A percentile compares a stretch with the other conserved stretches of the same genome.
phyloP scores from a whole-genome alignment of 176 grass and related monocot genomes.

The Bonia amplexicaulis region DNA sequence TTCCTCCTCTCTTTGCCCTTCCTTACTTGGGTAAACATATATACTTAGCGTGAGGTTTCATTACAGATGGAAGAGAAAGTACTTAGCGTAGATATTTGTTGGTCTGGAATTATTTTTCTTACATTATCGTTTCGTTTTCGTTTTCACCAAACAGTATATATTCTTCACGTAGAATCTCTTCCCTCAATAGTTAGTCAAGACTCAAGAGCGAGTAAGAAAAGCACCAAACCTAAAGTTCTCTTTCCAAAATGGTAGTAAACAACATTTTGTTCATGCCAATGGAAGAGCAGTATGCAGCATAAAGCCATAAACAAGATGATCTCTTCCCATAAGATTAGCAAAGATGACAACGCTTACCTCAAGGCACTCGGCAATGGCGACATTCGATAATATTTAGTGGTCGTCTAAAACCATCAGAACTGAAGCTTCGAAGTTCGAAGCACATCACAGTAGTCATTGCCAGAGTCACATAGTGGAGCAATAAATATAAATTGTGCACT shows the following conservation, averaged over 20 bases:
- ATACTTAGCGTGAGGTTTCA: constrained; percentile 21
- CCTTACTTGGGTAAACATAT: constrained; percentile 21
- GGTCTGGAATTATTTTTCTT: background rate
- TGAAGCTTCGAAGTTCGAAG: background rate
- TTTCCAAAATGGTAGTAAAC: background rate
- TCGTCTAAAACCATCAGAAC: background rate
- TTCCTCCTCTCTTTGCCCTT: background rate
- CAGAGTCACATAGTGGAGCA: too few relatives aligned
- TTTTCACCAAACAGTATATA: background rate
- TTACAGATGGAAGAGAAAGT: background rate
- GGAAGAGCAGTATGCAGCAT: background rate
- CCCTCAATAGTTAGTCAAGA: background rate
- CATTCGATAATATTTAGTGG: background rate
- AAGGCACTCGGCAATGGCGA: background rate
- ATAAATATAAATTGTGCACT: too few relatives aligned
- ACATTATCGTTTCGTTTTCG: background rate
- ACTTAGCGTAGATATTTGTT: background rate
- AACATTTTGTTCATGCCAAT: background rate
- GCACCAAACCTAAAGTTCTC: background rate
- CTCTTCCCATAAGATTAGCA: background rate
- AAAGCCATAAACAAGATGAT: background rate
- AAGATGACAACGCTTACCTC: background rate
- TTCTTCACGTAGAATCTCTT: background rate
- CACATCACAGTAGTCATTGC: background rate
- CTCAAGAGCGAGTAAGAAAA: background rate